Evolutionary conservation across 371 early-diverging fungal genomes (phyloP).

Genomic region (Lichtheimia ornata): DNA sequence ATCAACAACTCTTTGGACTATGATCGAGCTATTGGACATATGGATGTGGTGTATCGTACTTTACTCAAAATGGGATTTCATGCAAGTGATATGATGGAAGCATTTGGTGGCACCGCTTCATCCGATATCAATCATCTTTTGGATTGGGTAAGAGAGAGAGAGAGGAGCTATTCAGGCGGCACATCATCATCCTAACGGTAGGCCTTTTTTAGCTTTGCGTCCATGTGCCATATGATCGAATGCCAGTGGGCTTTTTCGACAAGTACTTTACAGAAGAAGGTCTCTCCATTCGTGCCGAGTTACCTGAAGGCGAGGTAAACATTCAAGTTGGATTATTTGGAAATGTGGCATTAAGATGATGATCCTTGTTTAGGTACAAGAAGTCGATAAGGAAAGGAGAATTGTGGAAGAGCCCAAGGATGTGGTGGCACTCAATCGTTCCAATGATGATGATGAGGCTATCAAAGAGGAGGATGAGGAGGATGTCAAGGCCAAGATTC

Average conservation of each 20-base stretch:
- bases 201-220: conserved; percentile 43
- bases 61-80: conserved; percentile 54
- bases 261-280: conserved; percentile 57
- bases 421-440: not conserved
- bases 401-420: conserved; percentile 1
- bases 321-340: too few relatives aligned
- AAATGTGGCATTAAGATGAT: too few relatives aligned
- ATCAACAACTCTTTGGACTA: conserved; percentile 16
- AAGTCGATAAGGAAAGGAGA: not conserved
- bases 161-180: not conserved
- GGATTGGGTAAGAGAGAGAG: conserved; percentile 54
- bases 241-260: conserved; percentile 61
- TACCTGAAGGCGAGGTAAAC: not conserved
- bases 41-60: conserved; percentile 55
- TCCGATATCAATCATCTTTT: conserved; percentile 50
- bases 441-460: conserved; percentile 7
- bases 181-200: not conserved
- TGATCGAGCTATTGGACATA: conserved; percentile 44
- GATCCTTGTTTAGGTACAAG: too few relatives aligned
- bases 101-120: conserved; percentile 46
- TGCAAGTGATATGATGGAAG: conserved; percentile 44
- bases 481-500: conserved; percentile 33
- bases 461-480: conserved; percentile 4
- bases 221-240: conserved; percentile 56
- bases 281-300: conserved; percentile 9